Evolutionary conservation across 352 stramenopile species (phyloP).

Genomic region (Pythium coloratum): DNA sequence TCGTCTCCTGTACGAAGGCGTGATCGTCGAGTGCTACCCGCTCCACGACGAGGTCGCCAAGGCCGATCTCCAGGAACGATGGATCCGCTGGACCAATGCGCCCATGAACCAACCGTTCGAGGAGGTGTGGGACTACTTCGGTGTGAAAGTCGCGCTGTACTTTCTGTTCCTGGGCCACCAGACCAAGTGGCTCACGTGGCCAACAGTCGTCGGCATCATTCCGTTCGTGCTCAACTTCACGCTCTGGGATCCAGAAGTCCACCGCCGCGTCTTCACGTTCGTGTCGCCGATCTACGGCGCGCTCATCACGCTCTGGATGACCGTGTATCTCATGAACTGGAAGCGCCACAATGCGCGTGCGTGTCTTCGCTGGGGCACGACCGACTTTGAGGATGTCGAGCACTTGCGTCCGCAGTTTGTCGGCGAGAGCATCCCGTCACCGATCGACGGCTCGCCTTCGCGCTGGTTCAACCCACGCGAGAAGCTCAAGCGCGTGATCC

Average conservation of each 20-base stretch:
- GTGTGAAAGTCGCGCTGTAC: conserved; percentile 95
- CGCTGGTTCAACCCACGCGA: conserved; percentile 67
- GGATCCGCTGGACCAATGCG: conserved; percentile 68
- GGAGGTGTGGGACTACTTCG: conserved; percentile 83
- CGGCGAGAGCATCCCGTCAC: conserved; percentile 69
- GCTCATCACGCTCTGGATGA: conserved; percentile 91
- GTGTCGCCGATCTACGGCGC: conserved; percentile 75
- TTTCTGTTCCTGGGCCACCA: conserved; percentile 97
- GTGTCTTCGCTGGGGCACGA: conserved; percentile 85
- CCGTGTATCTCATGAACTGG: conserved; percentile 90
- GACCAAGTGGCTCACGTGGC: conserved; percentile 94
- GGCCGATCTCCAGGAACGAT: conserved; percentile 53
- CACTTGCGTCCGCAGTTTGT: conserved; percentile 76
- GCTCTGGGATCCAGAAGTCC: conserved; percentile 36
- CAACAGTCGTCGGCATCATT: conserved; percentile 89
- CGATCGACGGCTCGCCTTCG: conserved; percentile 69
- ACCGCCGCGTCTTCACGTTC: conserved; percentile 72
- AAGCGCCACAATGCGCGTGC: conserved; percentile 80
- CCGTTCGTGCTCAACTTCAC: conserved; percentile 81
- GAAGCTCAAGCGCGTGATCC: conserved; percentile 69
- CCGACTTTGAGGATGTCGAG: conserved; percentile 66
- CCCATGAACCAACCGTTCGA: conserved; percentile 83
- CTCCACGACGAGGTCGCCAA: conserved; percentile 76
- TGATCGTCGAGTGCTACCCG: conserved; percentile 78
- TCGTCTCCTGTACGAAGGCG: conserved; percentile 68